A percentile compares a stretch with the other conserved stretches of the same genome.
Conservation (phyloP, 176 grass and related monocot species). For the Carex kokanica region DNA sequence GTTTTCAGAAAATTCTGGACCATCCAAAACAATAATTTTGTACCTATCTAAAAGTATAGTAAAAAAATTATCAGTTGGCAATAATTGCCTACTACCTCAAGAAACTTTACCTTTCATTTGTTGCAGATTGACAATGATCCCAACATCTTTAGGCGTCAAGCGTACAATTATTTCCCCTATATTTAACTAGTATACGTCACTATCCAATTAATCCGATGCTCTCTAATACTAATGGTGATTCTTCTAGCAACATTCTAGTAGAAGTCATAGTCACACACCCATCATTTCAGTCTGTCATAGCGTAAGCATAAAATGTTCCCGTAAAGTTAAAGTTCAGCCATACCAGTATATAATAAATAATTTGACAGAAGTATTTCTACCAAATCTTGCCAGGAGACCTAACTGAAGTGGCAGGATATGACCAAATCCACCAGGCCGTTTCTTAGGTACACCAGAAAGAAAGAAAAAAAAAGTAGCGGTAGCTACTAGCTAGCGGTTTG, state of each 20-base stretch:
- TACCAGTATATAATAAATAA: not conserved
- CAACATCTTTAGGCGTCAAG: not conserved
- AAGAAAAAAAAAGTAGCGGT: not conserved
- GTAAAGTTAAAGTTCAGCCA: not conserved
- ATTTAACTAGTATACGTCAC: not conserved
- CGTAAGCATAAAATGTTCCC: conserved; percentile 12
- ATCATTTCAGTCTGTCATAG: conserved; percentile 2
- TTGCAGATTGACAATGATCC: not conserved
- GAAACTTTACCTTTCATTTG: not conserved
- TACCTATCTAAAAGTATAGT: too few species aligned
- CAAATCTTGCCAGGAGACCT: not conserved
- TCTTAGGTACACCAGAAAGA: not conserved
- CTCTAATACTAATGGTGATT: not conserved
- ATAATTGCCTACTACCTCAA: too few species aligned
- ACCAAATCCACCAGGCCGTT: not conserved
- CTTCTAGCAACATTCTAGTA: not conserved
- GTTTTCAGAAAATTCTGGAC: too few species aligned
- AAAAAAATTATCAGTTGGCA: too few species aligned
- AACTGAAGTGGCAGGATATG: not conserved
- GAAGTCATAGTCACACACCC: not conserved
- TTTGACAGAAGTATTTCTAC: not conserved
- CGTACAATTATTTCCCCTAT: not conserved
- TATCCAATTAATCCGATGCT: not conserved
- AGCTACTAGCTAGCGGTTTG: not conserved
- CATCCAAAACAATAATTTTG: too few species aligned